Percentiles rank a stretch among this genome's conserved stretches.
Conservation (phyloP, 2,329 filamentous ascomycete species). For the Pseudogymnoascus sp. region DNA sequence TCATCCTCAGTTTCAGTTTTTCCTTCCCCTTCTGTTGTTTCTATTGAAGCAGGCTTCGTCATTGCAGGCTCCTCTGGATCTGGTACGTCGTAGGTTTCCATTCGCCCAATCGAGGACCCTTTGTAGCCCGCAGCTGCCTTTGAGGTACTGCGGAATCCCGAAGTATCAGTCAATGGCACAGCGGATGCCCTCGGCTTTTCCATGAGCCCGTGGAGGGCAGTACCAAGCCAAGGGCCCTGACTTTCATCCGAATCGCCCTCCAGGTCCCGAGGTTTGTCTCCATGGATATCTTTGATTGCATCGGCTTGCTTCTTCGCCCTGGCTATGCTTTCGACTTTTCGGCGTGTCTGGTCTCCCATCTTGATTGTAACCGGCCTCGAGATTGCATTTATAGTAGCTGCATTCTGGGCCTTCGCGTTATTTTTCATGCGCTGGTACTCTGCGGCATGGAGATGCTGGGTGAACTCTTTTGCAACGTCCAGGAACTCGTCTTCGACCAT, state of each 20-base stretch:
- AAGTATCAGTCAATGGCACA: background rate
- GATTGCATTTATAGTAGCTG: conserved; percentile 34
- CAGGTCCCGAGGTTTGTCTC: conserved; percentile 19
- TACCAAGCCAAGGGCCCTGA: conserved; percentile 31
- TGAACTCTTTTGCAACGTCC: conserved; percentile 58
- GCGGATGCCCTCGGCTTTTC: conserved; percentile 28
- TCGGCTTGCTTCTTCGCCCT: conserved; percentile 32
- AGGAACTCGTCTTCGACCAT: conserved; percentile 81
- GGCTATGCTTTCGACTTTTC: conserved; percentile 28
- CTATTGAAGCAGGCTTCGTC: background rate
- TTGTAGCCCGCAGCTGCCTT: conserved; percentile 12
- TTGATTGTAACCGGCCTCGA: conserved; percentile 31
- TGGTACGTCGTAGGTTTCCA: conserved; percentile 22
- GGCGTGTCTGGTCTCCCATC: conserved; percentile 25
- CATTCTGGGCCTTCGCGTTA: conserved; percentile 45
- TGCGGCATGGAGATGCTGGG: conserved; percentile 65
- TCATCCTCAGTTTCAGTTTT: conserved; percentile 20
- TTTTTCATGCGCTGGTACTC: conserved; percentile 63
- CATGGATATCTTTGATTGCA: conserved; percentile 22
- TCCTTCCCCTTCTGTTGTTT: conserved; percentile 4
- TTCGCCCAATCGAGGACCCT: conserved; percentile 17
- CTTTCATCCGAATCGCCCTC: conserved; percentile 24
- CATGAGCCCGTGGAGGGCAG: conserved; percentile 37
- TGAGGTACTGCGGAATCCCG: background rate
- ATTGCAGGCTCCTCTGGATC: background rate